These are phyloP conservation scores for Solanum gandarillasii DNA, from an alignment of 257 asterid genomes.

Conservation along the genomic window DNA sequence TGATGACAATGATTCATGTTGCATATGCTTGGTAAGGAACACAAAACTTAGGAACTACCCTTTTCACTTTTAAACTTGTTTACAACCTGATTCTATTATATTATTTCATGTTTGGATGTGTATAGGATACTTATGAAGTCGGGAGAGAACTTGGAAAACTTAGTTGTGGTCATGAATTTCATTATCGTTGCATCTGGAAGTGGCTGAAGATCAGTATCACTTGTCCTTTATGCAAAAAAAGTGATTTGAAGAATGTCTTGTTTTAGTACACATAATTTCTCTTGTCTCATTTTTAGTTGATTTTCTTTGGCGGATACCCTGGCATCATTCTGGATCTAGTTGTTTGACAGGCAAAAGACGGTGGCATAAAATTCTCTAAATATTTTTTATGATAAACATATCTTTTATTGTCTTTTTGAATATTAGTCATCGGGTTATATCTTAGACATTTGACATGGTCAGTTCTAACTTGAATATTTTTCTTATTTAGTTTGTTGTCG, in stretches of 20 bases:
- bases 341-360: neutral
- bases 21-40: neutral
- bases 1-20: neutral
- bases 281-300: neutral
- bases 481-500: neutral
- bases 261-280: neutral
- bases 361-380: neutral
- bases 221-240: neutral
- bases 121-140: neutral
- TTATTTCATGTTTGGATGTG: neutral
- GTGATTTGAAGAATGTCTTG: neutral
- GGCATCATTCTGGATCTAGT: neutral
- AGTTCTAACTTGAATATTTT: no score
- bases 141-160: neutral
- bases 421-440: no score
- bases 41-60: neutral
- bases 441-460: no score
- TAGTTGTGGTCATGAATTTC: neutral
- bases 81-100: neutral
- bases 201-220: neutral
- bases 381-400: neutral
- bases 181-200: neutral
- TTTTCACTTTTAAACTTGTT: neutral
- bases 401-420: no score
- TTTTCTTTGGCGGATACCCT: neutral